Percentiles rank a stretch among this genome's conserved stretches.
These are phyloP conservation scores for Platismatia glauca DNA, from an alignment of 495 filamentous ascomycete genomes.

Conservation along the genomic window DNA sequence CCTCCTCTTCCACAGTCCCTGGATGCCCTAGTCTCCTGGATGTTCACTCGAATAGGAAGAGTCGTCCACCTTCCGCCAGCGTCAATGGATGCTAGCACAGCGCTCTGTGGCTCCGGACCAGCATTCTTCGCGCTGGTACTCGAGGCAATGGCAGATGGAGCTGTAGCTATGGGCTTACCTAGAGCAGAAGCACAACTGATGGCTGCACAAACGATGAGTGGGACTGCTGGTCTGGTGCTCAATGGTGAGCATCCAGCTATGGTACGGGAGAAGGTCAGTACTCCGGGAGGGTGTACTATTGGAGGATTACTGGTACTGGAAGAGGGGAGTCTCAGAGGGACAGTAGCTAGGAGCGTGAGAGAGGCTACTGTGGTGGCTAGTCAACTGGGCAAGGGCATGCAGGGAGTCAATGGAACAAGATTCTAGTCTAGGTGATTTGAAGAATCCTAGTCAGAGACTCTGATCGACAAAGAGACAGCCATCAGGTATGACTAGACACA, in stretches of 20 bases:
- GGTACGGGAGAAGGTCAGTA: conserved; percentile 66
- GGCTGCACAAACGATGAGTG: conserved; percentile 67
- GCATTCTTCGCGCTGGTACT: conserved; percentile 73
- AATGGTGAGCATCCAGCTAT: conserved; percentile 69
- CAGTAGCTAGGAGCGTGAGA: conserved; percentile 61
- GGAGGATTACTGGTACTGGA: conserved; percentile 67
- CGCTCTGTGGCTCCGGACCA: conserved; percentile 68
- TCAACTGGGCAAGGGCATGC: conserved; percentile 49
- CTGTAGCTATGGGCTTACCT: conserved; percentile 71
- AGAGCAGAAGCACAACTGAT: conserved; percentile 67
- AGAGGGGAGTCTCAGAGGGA: conserved; percentile 62
- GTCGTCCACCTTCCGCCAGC: conserved; percentile 54
- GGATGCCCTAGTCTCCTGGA: conserved; percentile 56
- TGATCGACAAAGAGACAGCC: neutral
- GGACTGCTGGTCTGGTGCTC: conserved; percentile 61
- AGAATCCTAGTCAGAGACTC: neutral
- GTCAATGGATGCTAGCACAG: conserved; percentile 66
- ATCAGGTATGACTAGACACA: neutral
- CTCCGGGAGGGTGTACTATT: conserved; percentile 75
- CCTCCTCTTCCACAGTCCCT: conserved; percentile 45
- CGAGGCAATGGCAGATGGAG: conserved; percentile 69
- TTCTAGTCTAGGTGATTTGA: conserved; percentile 14
- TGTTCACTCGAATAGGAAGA: conserved; percentile 58
- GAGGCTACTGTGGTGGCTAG: conserved; percentile 70
- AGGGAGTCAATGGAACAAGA: conserved; percentile 41